Conservation (phyloP, 1,284 basidiomycete genomes). For the Sanghuangporus sanghuang region DNA sequence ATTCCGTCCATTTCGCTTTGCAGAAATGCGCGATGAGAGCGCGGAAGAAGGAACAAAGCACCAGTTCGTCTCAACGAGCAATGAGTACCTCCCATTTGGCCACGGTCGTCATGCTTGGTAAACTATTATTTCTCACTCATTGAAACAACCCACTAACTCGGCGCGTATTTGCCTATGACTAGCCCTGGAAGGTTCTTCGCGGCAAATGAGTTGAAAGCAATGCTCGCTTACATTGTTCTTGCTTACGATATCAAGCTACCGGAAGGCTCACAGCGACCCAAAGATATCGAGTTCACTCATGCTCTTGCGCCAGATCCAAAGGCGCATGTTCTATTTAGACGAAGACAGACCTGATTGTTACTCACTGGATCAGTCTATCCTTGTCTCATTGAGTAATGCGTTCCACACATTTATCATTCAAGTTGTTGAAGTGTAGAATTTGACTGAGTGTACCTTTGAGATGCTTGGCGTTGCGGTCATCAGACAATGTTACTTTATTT, state of each 20-base stretch:
- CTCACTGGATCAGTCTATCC: not conserved
- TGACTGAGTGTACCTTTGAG: no score
- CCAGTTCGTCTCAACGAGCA: slow-evolving; percentile 23
- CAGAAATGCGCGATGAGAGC: slow-evolving; percentile 30
- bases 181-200: slow-evolving; percentile 45
- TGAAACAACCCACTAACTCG: not conserved
- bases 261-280: slow-evolving; percentile 24
- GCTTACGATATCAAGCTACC: slow-evolving; percentile 42
- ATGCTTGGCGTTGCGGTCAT: no score
- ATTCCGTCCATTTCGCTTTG: slow-evolving; percentile 33
- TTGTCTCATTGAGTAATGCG: no score
- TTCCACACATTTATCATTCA: no score
- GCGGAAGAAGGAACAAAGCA: slow-evolving; percentile 17
- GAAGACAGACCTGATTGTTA: not conserved
- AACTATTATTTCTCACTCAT: not conserved
- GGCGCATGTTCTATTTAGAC: slow-evolving; percentile 19
- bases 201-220: slow-evolving; percentile 38
- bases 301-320: slow-evolving; percentile 16
- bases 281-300: slow-evolving; percentile 9
- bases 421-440: no score
- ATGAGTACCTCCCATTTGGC: slow-evolving; percentile 27
- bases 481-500: no score
- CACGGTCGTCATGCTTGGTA: slow-evolving; percentile 28
- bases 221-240: slow-evolving; percentile 38
- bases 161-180: not conserved